These are phyloP conservation scores for Acacia acuminata DNA, from an alignment of 306 rosid genomes.

Conservation along the genomic window DNA sequence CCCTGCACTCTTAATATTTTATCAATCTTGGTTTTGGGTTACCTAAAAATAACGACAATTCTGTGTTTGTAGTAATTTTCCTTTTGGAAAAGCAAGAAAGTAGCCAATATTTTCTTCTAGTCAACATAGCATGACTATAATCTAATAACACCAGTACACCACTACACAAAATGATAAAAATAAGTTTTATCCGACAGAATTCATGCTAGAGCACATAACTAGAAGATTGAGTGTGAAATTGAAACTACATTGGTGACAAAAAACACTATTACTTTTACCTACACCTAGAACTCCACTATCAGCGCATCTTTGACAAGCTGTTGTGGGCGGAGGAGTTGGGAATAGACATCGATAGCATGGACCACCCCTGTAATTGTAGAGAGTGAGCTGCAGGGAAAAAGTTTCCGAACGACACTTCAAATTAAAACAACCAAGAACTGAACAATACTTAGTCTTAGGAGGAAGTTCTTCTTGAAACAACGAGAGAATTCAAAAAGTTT, in stretches of 20 bases:
- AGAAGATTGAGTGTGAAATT: constrained; percentile 1
- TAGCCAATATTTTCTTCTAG: not conserved
- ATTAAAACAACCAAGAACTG: too few species aligned
- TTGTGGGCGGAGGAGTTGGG: too few species aligned
- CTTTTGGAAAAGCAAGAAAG: not conserved
- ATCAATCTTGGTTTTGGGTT: not conserved
- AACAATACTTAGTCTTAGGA: not conserved
- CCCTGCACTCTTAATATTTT: not conserved
- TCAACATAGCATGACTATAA: not conserved
- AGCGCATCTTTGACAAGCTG: too few species aligned
- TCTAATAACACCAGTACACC: not conserved
- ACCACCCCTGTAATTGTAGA: too few species aligned
- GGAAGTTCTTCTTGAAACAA: constrained; percentile 11
- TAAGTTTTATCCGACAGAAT: not conserved
- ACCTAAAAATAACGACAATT: not conserved
- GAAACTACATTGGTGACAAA: constrained; percentile 4
- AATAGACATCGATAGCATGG: too few species aligned
- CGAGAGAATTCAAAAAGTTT: not conserved
- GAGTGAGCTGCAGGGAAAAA: too few species aligned
- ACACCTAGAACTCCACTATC: too few species aligned
- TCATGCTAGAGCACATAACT: not conserved
- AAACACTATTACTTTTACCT: constrained; percentile 6
- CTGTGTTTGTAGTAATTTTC: not conserved
- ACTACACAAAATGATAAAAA: not conserved
- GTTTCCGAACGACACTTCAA: too few species aligned